These are phyloP conservation scores for Maudiozyma serrabonitensis DNA, from an alignment of 805 yeast genomes.

Conservation along the genomic window DNA sequence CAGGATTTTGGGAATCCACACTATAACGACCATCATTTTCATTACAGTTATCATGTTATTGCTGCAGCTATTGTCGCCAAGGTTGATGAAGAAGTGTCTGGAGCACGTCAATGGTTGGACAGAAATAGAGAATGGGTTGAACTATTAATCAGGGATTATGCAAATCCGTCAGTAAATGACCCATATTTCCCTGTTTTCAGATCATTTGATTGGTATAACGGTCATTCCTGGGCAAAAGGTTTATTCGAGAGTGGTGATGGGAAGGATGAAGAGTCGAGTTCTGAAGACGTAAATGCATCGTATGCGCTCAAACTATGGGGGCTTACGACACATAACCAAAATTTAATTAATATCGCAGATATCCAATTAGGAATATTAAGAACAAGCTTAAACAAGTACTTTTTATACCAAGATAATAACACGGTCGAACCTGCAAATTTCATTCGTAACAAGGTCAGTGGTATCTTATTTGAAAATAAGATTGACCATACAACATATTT, in stretches of 20 bases:
- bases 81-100: slow-evolving; percentile 35
- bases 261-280: slow-evolving; percentile 63
- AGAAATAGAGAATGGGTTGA: slow-evolving; percentile 44
- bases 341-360: slow-evolving; percentile 45
- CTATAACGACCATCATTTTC: slow-evolving; percentile 71
- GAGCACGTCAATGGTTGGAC: slow-evolving; percentile 35
- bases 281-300: slow-evolving; percentile 65
- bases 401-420: slow-evolving; percentile 45
- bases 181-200: slow-evolving; percentile 54
- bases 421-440: slow-evolving; percentile 45
- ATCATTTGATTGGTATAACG: slow-evolving; percentile 65
- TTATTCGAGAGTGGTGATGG: slow-evolving; percentile 64
- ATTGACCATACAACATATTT: slow-evolving; percentile 67
- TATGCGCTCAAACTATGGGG: slow-evolving; percentile 65
- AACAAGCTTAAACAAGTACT: slow-evolving; percentile 44
- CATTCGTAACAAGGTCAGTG: slow-evolving; percentile 57
- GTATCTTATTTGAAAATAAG: slow-evolving; percentile 65
- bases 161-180: slow-evolving; percentile 49
- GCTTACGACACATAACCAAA: slow-evolving; percentile 40
- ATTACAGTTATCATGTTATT: slow-evolving; percentile 64
- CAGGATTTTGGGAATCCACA: slow-evolving; percentile 67
- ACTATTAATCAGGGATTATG: slow-evolving; percentile 55
- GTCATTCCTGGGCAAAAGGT: slow-evolving; percentile 76
- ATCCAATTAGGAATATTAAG: slow-evolving; percentile 53
- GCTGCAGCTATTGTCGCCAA: slow-evolving; percentile 57